phyloP scores from a whole-genome alignment of 2,329 filamentous ascomycete genomes.

The Neopestalotiopsis sp. region DNA sequence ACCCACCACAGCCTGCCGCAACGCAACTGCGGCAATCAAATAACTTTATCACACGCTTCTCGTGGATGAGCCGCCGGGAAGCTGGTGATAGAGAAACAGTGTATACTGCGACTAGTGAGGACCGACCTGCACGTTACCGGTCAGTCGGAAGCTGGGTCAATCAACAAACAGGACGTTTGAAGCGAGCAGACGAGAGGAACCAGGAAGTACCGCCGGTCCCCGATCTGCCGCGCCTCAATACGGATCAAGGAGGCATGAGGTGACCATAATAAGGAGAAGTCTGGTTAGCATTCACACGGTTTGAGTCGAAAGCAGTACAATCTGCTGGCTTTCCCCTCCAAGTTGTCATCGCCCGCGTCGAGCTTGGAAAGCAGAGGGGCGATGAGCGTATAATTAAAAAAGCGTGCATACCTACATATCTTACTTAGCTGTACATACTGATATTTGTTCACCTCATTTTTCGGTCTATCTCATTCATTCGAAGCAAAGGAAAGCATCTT shows the following conservation, averaged over 20 bases:
- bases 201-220: constrained; percentile 47
- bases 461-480: not conserved
- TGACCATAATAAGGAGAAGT: not conserved
- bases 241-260: not conserved
- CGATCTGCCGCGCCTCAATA: constrained; percentile 26
- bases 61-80: constrained; percentile 40
- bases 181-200: constrained; percentile 49
- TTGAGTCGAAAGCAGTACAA: not conserved
- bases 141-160: constrained; percentile 68
- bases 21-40: constrained; percentile 24
- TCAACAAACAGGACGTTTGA: constrained; percentile 64
- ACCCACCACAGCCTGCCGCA: constrained; percentile 19
- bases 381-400: not conserved
- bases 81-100: constrained; percentile 52
- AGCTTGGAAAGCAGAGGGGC: not conserved
- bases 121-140: constrained; percentile 61
- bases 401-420: not conserved
- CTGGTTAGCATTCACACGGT: constrained; percentile 1
- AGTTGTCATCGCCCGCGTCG: not conserved
- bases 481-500: not conserved
- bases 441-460: not conserved
- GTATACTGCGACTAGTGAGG: constrained; percentile 59
- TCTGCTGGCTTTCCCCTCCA: not conserved
- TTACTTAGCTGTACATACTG: constrained; percentile 11
- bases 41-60: constrained; percentile 36